phyloP scores from a whole-genome alignment of 768 basidiomycete genomes.

The Termitomyces sp. region DNA sequence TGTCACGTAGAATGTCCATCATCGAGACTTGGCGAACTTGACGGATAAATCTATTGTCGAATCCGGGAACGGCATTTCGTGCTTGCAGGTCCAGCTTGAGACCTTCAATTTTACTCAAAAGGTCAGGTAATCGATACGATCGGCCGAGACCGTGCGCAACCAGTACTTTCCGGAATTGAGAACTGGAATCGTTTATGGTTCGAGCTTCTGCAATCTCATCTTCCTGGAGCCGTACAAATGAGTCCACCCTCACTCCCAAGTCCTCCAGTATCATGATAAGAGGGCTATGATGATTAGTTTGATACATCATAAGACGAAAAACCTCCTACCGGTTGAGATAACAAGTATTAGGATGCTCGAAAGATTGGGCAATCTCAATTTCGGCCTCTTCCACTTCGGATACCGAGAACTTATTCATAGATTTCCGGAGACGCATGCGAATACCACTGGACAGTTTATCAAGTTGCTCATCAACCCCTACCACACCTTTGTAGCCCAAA shows the following conservation, averaged over 20 bases:
- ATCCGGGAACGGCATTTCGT: constrained; percentile 22
- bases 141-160: constrained; percentile 37
- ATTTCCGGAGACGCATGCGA: constrained; percentile 61
- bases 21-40: constrained; percentile 56
- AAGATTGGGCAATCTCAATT: constrained; percentile 69
- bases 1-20: constrained; percentile 59
- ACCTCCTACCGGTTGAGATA: constrained; percentile 65
- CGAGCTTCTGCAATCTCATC: constrained; percentile 47
- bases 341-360: constrained; percentile 51
- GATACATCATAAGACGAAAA: neutral
- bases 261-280: constrained; percentile 78
- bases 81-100: constrained; percentile 43
- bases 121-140: constrained; percentile 41
- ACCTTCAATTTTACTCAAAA: constrained; percentile 44
- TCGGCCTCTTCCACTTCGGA: constrained; percentile 41
- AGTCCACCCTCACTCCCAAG: constrained; percentile 51
- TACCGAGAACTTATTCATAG: constrained; percentile 73
- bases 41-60: constrained; percentile 53
- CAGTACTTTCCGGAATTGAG: constrained; percentile 43
- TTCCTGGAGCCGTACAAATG: constrained; percentile 60
- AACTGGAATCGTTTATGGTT: constrained; percentile 54
- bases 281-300: constrained; percentile 34
- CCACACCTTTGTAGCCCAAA: constrained; percentile 79
- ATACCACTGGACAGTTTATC: constrained; percentile 39
- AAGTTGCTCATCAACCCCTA: constrained; percentile 56